Base-by-base conservation (phyloP, 2,329 filamentous ascomycete species). In the Beauveria rudraprayagi region DNA sequence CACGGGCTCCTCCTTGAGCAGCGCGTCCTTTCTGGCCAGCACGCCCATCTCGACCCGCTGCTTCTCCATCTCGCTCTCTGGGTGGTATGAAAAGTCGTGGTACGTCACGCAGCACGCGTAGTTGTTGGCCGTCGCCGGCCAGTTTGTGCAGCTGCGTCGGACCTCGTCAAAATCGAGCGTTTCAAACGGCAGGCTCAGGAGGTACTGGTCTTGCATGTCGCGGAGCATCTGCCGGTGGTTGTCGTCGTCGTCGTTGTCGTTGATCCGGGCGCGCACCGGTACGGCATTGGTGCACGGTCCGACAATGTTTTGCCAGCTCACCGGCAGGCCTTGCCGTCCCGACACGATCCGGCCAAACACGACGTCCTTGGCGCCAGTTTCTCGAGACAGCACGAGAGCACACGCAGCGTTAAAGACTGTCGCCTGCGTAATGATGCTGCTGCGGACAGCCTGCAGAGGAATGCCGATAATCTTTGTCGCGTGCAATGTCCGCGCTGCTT, bases 331-430 rank as follows among this genome's bases (percentile, higher is more conserved):
- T 17, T 67, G 62, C 7, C 66, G 62, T 2, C 67, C 65, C 1
- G 65, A 68, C 0, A 68, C 65, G 26, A 67, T 61, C 1, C 62
- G 61, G 16, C 66, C 63, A 3, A 68, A 67, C 43, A 68, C 54
- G 2, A 68, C 61, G 9, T 68, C 61, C 0, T 24, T 30, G 0
- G 60, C 59, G 1, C 56, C 28, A 1, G 63, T 56, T 2, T 61
- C 30, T 26, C 41, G 2, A 26, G 47, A 59, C 4, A 64, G 28
- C 22, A 62, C 34, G 17, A 62, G 47, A 5, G 64, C 56, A 30
- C 50, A 61, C 9, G 64, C 63, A 4, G 64, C 24, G 24, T 56
- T 64, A 52, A 65, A 64, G 34, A 65, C 34, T 1, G 63, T 64
- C 0, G 61, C 64, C 28, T 48, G 28, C 17, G 64, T 65, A n/a